Base-by-base conservation (phyloP, 495 filamentous ascomycete genomes). In the Aspergillus coremiiformis region DNA sequence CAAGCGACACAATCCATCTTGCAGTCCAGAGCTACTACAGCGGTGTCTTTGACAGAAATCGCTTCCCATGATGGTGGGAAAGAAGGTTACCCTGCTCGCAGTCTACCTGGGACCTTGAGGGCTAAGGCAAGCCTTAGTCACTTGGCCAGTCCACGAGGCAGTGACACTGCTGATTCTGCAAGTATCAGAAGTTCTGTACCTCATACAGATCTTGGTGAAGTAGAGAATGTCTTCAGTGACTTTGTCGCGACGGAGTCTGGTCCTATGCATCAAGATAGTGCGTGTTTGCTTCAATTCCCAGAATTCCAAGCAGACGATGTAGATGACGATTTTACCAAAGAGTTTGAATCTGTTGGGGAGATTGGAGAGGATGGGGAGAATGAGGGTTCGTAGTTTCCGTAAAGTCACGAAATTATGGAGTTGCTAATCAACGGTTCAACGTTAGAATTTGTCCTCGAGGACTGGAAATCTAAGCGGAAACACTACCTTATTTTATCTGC, bases 401-500 rank as follows among this genome's bases (percentile, higher is more conserved):
- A 6, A 9, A 8, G 17, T 33, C 1, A 49, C 22, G 20, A 8
- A 9, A 9, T 20, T 51, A 10, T 22, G 11, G 11, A 21, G 1
- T 2, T 26, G 20, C 24, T 59, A 59, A 54, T 23, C 29, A 24
- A 14, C 47, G 59, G 14, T 60, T 21, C 11, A 0, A 12, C 20
- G 2, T 59, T 72, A 79, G 86, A 87, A 41, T 58, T 84, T 39
- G 72, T 90, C 29, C 71, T 94, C 39, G 66, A 75, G 21, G 74
- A 81, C 52, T 95, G 87, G 88, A 89, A 88, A 64, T 78, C 85
- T 19, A 94, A 95, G 65, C 75, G 89, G 54, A 99, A 99, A 65
- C 93, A 99, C 66, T 99, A 93, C 63, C 75, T 99, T 58, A 95
- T 99, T 59, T 74, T 99, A 0, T 96, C 94, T 2, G 89, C 89